phyloP scores from a whole-genome alignment of 2,329 filamentous ascomycete species.

The Aureobasidium subglaciale region DNA sequence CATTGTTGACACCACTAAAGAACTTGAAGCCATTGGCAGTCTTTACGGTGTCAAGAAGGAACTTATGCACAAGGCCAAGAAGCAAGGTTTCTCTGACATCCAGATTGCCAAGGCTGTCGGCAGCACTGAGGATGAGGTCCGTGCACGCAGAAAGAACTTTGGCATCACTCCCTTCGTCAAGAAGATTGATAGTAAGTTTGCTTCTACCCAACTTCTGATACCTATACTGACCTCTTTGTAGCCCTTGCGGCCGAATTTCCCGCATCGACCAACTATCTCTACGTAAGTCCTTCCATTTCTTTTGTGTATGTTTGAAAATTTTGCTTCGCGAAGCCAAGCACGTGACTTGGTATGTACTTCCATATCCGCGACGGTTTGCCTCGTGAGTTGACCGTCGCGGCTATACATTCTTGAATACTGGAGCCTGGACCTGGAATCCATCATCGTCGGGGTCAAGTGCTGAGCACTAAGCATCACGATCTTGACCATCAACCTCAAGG shows the following conservation, averaged over 20 bases:
- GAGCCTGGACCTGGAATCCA: no score
- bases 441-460: no score
- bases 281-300: no score
- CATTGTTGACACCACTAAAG: conserved; percentile 82
- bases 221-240: neutral
- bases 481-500: no score
- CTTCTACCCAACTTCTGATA: conserved; percentile 28
- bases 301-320: no score
- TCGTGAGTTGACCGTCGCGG: no score
- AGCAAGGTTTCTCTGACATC: conserved; percentile 93
- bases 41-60: conserved; percentile 83
- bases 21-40: conserved; percentile 76
- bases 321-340: no score
- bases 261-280: conserved; percentile 56
- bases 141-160: conserved; percentile 74
- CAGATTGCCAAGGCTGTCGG: conserved; percentile 86
- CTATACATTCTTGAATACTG: no score
- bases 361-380: no score
- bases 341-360: no score
- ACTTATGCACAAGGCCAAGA: conserved; percentile 85
- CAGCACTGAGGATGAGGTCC: conserved; percentile 82
- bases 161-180: conserved; percentile 94
- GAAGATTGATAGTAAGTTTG: conserved; percentile 69
- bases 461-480: no score
- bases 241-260: conserved; percentile 87